Conservation (phyloP, 2,329 filamentous ascomycete species). For the Plectosphaerella sp. region DNA sequence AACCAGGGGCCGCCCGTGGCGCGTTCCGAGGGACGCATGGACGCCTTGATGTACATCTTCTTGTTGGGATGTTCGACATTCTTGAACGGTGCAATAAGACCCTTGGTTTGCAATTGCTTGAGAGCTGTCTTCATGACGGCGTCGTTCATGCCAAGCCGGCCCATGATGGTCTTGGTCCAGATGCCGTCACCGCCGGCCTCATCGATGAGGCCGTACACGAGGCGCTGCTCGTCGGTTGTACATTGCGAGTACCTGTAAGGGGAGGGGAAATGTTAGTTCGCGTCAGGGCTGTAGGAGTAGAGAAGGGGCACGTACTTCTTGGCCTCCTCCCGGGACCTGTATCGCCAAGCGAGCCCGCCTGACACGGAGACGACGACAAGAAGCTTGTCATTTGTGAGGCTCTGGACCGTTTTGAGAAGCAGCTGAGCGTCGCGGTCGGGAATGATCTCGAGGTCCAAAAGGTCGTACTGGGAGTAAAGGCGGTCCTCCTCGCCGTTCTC, state of each 20-base stretch:
- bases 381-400: constrained; percentile 55
- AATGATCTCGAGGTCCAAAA: constrained; percentile 53
- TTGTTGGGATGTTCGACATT: constrained; percentile 86
- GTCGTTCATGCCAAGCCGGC: constrained; percentile 74
- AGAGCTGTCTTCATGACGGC: constrained; percentile 75
- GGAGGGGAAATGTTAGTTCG: background rate
- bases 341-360: constrained; percentile 50
- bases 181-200: constrained; percentile 79
- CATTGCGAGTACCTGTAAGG: constrained; percentile 51
- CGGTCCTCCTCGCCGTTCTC: constrained; percentile 42
- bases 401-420: constrained; percentile 52
- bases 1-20: constrained; percentile 95
- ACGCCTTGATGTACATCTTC: constrained; percentile 93
- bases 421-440: constrained; percentile 51
- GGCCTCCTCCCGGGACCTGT: constrained; percentile 55
- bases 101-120: constrained; percentile 77
- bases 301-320: constrained; percentile 44
- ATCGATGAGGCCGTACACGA: constrained; percentile 89
- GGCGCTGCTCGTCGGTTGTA: constrained; percentile 67
- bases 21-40: constrained; percentile 79
- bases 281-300: background rate
- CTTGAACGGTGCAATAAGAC: constrained; percentile 83
- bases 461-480: constrained; percentile 54
- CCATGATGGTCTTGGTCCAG: constrained; percentile 84
- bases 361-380: constrained; percentile 44